phyloP scores from a whole-genome alignment of 768 basidiomycete genomes.

The Myochromella boudieri region DNA sequence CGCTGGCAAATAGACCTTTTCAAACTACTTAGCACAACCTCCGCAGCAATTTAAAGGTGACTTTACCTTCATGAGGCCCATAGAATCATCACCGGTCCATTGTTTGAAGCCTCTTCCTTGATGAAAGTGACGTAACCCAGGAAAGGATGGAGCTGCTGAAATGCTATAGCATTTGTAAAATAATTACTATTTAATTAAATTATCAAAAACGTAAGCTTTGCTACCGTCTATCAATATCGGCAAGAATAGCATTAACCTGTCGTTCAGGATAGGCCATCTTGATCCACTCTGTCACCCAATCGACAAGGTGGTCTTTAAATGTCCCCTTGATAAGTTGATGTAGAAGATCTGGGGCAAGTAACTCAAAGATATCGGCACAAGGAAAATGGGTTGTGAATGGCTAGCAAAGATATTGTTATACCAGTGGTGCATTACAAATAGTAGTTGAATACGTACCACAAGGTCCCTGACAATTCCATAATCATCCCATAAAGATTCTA shows the following conservation, averaged over 20 bases:
- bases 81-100: conserved; percentile 33
- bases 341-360: too few species aligned
- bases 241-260: conserved; percentile 24
- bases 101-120: too few species aligned
- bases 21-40: not conserved
- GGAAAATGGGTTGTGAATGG: conserved; percentile 14
- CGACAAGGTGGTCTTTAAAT: too few species aligned
- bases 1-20: conserved; percentile 24
- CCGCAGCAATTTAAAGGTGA: not conserved
- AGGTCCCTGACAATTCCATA: conserved; percentile 26
- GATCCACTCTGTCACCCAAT: conserved; percentile 30
- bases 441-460: too few species aligned
- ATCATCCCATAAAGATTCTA: conserved; percentile 21
- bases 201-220: conserved; percentile 1
- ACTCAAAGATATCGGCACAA: conserved; percentile 26
- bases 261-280: conserved; percentile 4
- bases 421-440: too few species aligned
- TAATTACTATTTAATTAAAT: too few species aligned
- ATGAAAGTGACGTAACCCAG: conserved; percentile 21
- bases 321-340: too few species aligned
- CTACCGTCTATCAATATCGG: conserved; percentile 33
- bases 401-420: too few species aligned
- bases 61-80: conserved; percentile 31
- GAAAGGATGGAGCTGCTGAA: conserved; percentile 19
- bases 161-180: conserved; percentile 21